Conservation (phyloP, 192 early-diverging fungal species). For the Phycomyces blakesleeanus region DNA sequence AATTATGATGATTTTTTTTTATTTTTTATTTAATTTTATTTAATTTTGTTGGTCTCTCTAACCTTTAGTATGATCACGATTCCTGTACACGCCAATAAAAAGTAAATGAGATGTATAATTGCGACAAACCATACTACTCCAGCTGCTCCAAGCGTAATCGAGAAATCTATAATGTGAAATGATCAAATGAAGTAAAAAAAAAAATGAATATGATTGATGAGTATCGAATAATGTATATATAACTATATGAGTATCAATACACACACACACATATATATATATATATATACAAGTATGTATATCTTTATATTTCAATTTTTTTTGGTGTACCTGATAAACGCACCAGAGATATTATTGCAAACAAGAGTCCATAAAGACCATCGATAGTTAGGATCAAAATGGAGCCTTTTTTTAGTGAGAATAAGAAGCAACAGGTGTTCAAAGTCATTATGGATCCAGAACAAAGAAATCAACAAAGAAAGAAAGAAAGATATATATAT, state of each 20-base stretch:
- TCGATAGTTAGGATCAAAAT: conserved; percentile 6
- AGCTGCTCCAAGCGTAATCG: conserved; percentile 19
- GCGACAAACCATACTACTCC: conserved; percentile 17
- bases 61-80: conserved; percentile 16
- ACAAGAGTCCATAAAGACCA: conserved; percentile 7
- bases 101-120: conserved; percentile 9
- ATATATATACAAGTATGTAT: too few relatives aligned
- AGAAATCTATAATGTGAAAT: conserved; percentile 12
- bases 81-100: background rate
- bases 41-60: too few relatives aligned
- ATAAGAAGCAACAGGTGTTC: conserved; percentile 7
- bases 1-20: background rate
- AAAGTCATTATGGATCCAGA: background rate
- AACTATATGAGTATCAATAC: too few relatives aligned
- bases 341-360: conserved; percentile 3
- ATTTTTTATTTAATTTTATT: background rate
- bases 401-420: background rate
- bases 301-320: too few relatives aligned
- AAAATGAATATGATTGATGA: too few relatives aligned
- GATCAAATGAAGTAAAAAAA: too few relatives aligned
- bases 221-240: too few relatives aligned
- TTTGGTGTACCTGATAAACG: conserved; percentile 1
- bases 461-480: too few relatives aligned
- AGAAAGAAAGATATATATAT: background rate
- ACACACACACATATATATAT: too few relatives aligned